These are phyloP conservation scores for Cystobasidium ongulense DNA, from an alignment of 768 basidiomycete species.

Conservation along the genomic window DNA sequence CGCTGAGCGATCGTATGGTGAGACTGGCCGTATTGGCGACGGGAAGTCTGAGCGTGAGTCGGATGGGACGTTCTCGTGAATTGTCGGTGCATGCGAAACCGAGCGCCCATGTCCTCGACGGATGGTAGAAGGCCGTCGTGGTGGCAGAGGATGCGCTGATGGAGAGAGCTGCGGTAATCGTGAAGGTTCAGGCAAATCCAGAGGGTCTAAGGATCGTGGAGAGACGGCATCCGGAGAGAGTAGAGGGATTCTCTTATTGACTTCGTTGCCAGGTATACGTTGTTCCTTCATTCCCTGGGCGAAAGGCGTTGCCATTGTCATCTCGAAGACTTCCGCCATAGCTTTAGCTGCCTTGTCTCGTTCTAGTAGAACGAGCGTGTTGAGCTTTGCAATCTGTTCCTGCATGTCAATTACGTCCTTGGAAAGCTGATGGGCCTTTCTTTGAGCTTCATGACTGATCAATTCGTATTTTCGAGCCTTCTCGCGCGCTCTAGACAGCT, in stretches of 20 bases:
- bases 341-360: conserved; percentile 33
- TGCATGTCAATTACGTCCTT: conserved; percentile 28
- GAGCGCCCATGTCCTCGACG: conserved; percentile 19
- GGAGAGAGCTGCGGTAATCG: background rate
- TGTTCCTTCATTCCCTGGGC: background rate
- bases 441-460: background rate
- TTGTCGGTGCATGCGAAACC: conserved; percentile 28
- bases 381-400: conserved; percentile 30
- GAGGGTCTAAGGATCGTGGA: background rate
- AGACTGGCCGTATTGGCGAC: background rate
- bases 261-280: background rate
- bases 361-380: conserved; percentile 29
- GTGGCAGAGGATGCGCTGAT: background rate
- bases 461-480: background rate
- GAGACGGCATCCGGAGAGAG: background rate
- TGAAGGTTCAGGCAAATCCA: background rate
- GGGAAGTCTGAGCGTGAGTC: conserved; percentile 3
- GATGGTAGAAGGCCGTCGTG: background rate
- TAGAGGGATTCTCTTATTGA: background rate
- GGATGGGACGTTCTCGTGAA: conserved; percentile 22
- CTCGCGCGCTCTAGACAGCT: conserved; percentile 13
- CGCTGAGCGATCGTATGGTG: background rate
- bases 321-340: conserved; percentile 32
- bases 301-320: background rate
- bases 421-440: conserved; percentile 13